A percentile compares a stretch with the other conserved stretches of the same genome.
phyloP scores from a whole-genome alignment of 495 filamentous ascomycete species.

The Letharia columbiana region DNA sequence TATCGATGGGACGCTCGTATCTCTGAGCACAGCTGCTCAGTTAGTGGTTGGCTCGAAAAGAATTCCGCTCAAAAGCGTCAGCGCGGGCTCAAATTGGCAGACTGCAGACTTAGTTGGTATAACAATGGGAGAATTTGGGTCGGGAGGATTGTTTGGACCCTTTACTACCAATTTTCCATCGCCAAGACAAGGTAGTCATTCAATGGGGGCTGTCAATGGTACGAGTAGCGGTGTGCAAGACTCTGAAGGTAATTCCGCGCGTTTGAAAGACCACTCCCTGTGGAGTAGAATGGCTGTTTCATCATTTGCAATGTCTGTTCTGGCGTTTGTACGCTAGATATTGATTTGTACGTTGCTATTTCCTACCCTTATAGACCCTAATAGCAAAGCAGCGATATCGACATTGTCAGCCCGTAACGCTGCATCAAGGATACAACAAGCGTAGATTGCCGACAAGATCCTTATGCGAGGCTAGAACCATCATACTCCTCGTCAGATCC shows the following conservation, averaged over 20 bases:
- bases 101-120: background rate
- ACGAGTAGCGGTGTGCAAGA: background rate
- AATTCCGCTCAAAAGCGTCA: background rate
- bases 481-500: no score
- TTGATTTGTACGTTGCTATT: background rate
- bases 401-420: no score
- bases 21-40: background rate
- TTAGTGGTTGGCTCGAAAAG: background rate
- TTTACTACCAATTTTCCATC: background rate
- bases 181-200: background rate
- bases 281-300: background rate
- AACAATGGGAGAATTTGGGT: background rate
- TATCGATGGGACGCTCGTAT: background rate
- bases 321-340: background rate
- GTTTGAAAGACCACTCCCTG: background rate
- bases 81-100: background rate
- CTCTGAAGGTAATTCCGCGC: background rate
- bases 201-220: background rate
- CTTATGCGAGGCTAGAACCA: no score
- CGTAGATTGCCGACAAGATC: no score
- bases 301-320: background rate
- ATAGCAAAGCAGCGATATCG: no score
- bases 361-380: no score
- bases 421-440: no score
- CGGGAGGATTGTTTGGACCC: background rate